Conservation (phyloP, 257 asterid species). For the Plantago major region DNA sequence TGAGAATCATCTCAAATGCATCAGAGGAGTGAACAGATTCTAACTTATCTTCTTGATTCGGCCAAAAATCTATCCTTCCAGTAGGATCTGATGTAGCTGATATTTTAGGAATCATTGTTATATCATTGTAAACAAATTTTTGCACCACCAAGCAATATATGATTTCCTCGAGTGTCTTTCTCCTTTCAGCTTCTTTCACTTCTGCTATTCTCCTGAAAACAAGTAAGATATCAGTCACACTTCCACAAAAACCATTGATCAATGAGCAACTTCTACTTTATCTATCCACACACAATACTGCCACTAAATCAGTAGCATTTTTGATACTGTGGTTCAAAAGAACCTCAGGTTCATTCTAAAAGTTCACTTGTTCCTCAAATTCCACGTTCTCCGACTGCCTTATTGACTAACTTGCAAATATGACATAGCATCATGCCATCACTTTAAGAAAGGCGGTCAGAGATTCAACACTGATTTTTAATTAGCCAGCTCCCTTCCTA, state of each 20-base stretch:
- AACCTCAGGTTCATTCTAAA: too few relatives aligned
- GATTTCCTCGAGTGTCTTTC: conserved; percentile 69
- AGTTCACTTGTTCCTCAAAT: too few relatives aligned
- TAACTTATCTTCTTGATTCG: conserved; percentile 76
- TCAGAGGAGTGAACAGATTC: conserved; percentile 86
- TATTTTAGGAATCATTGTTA: conserved; percentile 76
- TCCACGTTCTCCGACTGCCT: too few relatives aligned
- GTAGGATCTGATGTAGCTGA: conserved; percentile 60
- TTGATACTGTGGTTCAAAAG: too few relatives aligned
- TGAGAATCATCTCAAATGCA: conserved; percentile 85
- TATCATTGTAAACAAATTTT: conserved; percentile 57
- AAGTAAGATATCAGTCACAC: conserved; percentile 12
- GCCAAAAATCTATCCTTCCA: conserved; percentile 83
- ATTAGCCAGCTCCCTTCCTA: too few relatives aligned
- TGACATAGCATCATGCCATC: too few relatives aligned
- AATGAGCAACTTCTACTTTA: not conserved
- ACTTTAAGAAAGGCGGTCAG: too few relatives aligned
- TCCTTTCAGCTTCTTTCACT: conserved; percentile 80
- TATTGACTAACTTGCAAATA: too few relatives aligned
- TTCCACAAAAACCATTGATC: conserved; percentile 1
- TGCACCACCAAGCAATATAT: conserved; percentile 75
- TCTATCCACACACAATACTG: too few relatives aligned
- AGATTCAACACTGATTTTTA: too few relatives aligned
- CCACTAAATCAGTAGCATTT: too few relatives aligned
- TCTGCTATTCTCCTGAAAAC: conserved; percentile 90